These are phyloP conservation scores for Westerdykella ornata DNA, from an alignment of 2,329 filamentous ascomycete genomes.

Conservation along the genomic window DNA sequence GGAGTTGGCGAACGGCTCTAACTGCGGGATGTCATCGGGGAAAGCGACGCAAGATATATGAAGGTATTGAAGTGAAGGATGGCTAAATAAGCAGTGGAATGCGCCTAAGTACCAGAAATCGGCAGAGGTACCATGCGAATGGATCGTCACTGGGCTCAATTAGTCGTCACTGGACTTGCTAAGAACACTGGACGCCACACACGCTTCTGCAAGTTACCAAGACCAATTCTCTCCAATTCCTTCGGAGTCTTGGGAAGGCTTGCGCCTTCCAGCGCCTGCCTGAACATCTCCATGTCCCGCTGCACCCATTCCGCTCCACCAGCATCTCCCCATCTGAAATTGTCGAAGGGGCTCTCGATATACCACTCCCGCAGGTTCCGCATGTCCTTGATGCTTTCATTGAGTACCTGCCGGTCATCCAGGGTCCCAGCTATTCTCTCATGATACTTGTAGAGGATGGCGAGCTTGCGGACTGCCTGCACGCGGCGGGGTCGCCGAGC, in stretches of 20 bases:
- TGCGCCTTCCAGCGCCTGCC: slow-evolving; percentile 20
- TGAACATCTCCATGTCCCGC: slow-evolving; percentile 30
- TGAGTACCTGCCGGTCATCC: slow-evolving; percentile 21
- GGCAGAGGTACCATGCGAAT: slow-evolving; percentile 27
- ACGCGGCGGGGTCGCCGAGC: slow-evolving; percentile 19
- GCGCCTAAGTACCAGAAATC: slow-evolving; percentile 30
- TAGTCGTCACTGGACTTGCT: neutral
- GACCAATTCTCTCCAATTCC: neutral
- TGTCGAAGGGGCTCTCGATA: slow-evolving; percentile 34
- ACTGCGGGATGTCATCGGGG: slow-evolving; percentile 13
- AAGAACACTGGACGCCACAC: neutral
- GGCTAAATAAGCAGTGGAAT: slow-evolving; percentile 32
- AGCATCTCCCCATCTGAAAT: slow-evolving; percentile 24
- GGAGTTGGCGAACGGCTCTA: slow-evolving; percentile 13
- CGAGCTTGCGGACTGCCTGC: slow-evolving; percentile 25
- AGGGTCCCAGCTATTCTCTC: slow-evolving; percentile 15
- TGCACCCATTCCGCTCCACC: slow-evolving; percentile 28
- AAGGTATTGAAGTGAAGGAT: slow-evolving; percentile 28
- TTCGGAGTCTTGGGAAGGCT: slow-evolving; percentile 12
- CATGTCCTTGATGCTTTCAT: slow-evolving; percentile 26
- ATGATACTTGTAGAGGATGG: slow-evolving; percentile 27
- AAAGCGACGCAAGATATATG: slow-evolving; percentile 30
- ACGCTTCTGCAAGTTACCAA: slow-evolving; percentile 13
- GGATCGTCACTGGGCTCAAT: slow-evolving; percentile 18
- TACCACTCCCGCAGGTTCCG: slow-evolving; percentile 26